Conservation (phyloP, 1,284 basidiomycete genomes). For the Microbotryum lychnidis-dioicae region DNA sequence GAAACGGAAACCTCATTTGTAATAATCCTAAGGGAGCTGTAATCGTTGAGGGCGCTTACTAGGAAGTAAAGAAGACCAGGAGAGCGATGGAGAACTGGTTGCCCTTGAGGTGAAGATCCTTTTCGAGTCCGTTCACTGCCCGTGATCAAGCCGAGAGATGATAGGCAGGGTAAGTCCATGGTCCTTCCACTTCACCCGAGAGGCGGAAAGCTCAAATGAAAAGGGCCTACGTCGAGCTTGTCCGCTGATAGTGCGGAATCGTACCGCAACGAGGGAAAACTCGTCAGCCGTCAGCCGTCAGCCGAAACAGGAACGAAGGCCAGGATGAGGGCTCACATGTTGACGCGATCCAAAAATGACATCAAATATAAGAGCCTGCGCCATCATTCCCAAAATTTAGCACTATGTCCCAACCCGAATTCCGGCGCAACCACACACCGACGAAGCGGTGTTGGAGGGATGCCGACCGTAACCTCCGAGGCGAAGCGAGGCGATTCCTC, state of each 20-base stretch:
- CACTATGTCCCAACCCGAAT: too few relatives aligned
- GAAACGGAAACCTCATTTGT: slow-evolving; percentile 11
- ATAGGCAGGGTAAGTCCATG: too few relatives aligned
- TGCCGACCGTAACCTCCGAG: not conserved
- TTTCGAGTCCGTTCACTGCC: slow-evolving; percentile 38
- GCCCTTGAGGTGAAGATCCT: slow-evolving; percentile 40
- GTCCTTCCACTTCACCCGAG: not conserved
- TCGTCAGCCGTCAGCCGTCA: too few relatives aligned
- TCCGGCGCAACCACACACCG: too few relatives aligned
- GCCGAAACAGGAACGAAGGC: too few relatives aligned
- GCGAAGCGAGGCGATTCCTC: not conserved
- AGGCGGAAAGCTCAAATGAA: not conserved
- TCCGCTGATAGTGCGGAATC: slow-evolving; percentile 12
- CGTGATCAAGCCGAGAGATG: not conserved
- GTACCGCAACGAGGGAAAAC: not conserved
- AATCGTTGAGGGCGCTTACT: not conserved
- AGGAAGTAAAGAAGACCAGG: slow-evolving; percentile 31
- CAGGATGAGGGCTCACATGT: slow-evolving; percentile 43
- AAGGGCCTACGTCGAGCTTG: slow-evolving; percentile 7
- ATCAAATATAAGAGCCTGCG: slow-evolving; percentile 34
- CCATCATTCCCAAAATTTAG: too few relatives aligned
- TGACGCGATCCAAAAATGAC: slow-evolving; percentile 47
- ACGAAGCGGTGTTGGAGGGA: too few relatives aligned
- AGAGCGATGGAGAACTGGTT: slow-evolving; percentile 16
- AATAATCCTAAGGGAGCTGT: not conserved